Evolutionary conservation across 345 rosid species (phyloP), one percentile per base, ranked within the genome.

Genomic region (Citrus sp.): DNA sequence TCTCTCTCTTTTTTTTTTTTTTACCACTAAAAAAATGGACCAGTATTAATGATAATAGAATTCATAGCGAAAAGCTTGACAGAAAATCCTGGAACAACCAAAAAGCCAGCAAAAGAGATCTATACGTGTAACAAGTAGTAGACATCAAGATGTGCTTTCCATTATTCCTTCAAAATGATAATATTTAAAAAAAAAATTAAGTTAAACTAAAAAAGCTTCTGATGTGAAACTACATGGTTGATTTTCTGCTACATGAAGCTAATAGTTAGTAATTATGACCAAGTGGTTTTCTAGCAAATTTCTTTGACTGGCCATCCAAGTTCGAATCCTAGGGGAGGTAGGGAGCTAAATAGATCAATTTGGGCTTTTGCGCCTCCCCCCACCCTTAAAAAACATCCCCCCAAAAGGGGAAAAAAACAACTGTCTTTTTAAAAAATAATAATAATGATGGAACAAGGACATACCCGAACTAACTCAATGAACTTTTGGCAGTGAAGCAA

Each of bases 381-480:
- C 46, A 9, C 46, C 46, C 46, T 38, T 38, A 8, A 38, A 38
- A 9, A 38, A 8, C 27, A 9, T 10, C 46, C 46, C 46, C 13
- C 46, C 2, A 9, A 40, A 40, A 40, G 4, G 4, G 4, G 46
- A 13, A 46, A 0, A 13, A 12, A 12, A 42, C 4, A 42, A 42
- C 49, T 42, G 13, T 46, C 51, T 46, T 46, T 46, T 46, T 16
- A 42, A 42, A 42, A 37, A 46, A 46, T 46, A 46, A 46, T 46
- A 46, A 25, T 25, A 72, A 38, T 54, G 49, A 51, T 66, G 85
- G 51, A 58, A 64, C 73, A 79, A 78, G 80, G 64, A 49, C 74
- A 40, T 91, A 96, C 98, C 97, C 97, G 94, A 63, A 94, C 89
- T 73, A 94, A 79, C 86, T 96, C 99, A 37, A 96, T 90, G 79